Conservation (phyloP, 2,329 filamentous ascomycete genomes). For the Sclerotinia spermophila region DNA sequence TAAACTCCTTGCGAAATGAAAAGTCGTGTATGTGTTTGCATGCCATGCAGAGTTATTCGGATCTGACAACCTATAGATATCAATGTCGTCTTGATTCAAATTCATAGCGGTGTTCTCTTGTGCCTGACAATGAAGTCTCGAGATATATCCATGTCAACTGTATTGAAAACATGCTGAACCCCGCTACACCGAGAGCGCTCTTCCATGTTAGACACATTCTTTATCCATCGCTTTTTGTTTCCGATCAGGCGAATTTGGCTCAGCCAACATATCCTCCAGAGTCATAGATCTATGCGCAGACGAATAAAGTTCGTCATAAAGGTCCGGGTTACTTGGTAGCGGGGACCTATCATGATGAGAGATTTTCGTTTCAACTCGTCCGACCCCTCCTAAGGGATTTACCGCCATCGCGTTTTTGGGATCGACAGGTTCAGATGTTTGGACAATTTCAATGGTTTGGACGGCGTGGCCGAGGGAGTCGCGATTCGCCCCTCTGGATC, state of each 20-base stretch:
- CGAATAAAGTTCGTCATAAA: background rate
- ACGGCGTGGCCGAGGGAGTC: background rate
- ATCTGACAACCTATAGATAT: background rate
- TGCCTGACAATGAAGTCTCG: background rate
- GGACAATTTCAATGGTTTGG: constrained; percentile 6
- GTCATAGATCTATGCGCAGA: constrained; percentile 7
- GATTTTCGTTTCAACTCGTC: constrained; percentile 9
- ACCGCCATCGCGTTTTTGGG: background rate
- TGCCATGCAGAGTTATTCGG: background rate
- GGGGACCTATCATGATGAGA: constrained; percentile 1
- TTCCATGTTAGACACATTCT: background rate
- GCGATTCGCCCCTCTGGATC: background rate
- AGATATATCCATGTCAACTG: no score
- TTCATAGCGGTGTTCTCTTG: background rate
- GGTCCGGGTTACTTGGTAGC: background rate
- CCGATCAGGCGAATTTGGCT: background rate
- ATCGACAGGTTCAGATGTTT: background rate
- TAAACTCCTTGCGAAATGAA: background rate
- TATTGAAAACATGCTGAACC: no score
- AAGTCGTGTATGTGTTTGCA: background rate
- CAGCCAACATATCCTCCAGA: background rate
- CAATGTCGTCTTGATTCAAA: background rate
- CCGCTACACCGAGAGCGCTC: background rate
- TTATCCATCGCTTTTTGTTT: background rate
- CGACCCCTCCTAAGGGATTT: background rate